Evolutionary conservation across 2,329 filamentous ascomycete species (phyloP).

Genomic region (Cytospora piceae): DNA sequence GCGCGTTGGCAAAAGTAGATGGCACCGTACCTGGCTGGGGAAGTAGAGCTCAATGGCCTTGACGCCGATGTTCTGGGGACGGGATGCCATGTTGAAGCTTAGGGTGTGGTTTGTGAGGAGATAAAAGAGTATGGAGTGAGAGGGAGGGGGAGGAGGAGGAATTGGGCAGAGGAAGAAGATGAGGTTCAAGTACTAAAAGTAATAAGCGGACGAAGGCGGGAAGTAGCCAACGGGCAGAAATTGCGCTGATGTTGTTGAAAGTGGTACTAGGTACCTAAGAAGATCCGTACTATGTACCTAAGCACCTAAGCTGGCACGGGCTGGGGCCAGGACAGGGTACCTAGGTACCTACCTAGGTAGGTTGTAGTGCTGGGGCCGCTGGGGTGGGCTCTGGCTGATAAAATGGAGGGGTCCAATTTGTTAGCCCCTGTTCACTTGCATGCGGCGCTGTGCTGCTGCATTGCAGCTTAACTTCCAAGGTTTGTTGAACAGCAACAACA

Average conservation of each 20-base stretch:
- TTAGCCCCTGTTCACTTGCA: slow-evolving; percentile 21
- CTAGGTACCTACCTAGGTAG: no score
- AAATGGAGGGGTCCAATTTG: slow-evolving; percentile 26
- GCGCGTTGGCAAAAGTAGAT: neutral
- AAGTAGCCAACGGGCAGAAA: slow-evolving; percentile 20
- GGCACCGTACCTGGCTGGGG: slow-evolving; percentile 74
- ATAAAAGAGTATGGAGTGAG: slow-evolving; percentile 8
- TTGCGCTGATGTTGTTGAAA: slow-evolving; percentile 13
- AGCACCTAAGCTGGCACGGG: no score
- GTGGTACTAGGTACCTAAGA: neutral
- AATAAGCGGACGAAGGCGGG: slow-evolving; percentile 11
- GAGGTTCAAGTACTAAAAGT: neutral
- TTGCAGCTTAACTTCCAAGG: neutral
- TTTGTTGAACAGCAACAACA: neutral
- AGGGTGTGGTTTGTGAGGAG: slow-evolving; percentile 11
- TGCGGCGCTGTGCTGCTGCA: slow-evolving; percentile 2
- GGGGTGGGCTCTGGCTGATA: slow-evolving; percentile 19
- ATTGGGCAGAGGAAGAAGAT: slow-evolving; percentile 1
- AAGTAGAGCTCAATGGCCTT: slow-evolving; percentile 93
- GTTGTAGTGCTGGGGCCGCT: no score
- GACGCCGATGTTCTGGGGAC: slow-evolving; percentile 87
- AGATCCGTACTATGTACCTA: no score
- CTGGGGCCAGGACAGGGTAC: no score
- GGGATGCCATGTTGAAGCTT: slow-evolving; percentile 63
- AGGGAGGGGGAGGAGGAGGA: slow-evolving; percentile 18